Conservation (phyloP, 1,284 basidiomycete genomes). For the Austroboletus olivaceoglutinosus region DNA sequence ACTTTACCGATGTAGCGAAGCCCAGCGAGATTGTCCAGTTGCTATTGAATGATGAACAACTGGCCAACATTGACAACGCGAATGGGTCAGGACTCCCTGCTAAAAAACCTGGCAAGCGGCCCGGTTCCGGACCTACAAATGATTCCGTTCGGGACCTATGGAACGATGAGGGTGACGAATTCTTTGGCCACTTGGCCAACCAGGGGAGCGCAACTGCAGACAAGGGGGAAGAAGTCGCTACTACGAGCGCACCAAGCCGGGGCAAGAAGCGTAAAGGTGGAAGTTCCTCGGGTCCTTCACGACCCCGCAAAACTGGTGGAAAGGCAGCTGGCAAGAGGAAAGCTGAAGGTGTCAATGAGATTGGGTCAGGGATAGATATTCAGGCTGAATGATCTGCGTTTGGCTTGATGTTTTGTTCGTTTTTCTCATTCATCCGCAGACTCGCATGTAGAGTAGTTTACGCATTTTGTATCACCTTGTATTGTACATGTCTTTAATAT, state of each 20-base stretch:
- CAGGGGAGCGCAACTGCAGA: constrained; percentile 25
- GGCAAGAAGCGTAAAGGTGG: constrained; percentile 38
- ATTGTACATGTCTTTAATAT: constrained; percentile 34
- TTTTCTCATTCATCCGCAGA: constrained; percentile 12
- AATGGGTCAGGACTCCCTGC: constrained; percentile 39
- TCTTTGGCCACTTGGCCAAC: constrained; percentile 57
- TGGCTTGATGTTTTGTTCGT: constrained; percentile 8
- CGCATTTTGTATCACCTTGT: constrained; percentile 31
- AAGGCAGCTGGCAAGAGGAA: constrained; percentile 34
- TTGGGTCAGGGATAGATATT: constrained; percentile 27
- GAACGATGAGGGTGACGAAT: constrained; percentile 82
- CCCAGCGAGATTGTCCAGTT: constrained; percentile 97
- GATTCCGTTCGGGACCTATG: constrained; percentile 64
- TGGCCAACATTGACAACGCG: constrained; percentile 57
- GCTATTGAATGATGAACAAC: constrained; percentile 92
- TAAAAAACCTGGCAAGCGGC: constrained; percentile 40
- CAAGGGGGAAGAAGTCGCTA: constrained; percentile 38
- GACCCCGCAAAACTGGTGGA: constrained; percentile 33
- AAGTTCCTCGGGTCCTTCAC: constrained; percentile 16
- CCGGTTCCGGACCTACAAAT: constrained; percentile 28
- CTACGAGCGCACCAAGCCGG: constrained; percentile 19
- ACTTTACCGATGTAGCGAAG: constrained; percentile 87
- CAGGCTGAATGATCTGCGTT: constrained; percentile 24
- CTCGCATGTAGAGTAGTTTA: constrained; percentile 33
- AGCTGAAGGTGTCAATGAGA: constrained; percentile 23